Evolutionary conservation across 495 filamentous ascomycete species (phyloP).

Genomic region (Aspergillus diversus): DNA sequence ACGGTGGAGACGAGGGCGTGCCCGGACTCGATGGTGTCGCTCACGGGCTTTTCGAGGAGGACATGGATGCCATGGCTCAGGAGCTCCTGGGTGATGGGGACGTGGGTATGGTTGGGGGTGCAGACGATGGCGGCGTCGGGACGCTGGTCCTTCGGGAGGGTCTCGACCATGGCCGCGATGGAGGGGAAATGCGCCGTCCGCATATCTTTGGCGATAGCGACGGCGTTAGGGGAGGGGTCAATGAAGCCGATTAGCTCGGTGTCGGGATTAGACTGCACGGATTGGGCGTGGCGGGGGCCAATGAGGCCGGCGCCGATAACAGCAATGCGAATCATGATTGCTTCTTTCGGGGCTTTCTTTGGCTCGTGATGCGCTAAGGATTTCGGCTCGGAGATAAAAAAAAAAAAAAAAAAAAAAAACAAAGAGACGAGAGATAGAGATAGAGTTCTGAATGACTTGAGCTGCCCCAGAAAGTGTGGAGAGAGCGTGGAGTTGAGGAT

Average conservation of each 20-base stretch:
- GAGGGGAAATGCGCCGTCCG: constrained; percentile 40
- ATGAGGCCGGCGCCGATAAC: constrained; percentile 62
- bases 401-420: too few species aligned
- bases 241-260: constrained; percentile 55
- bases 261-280: constrained; percentile 48
- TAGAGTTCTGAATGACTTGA: too few species aligned
- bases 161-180: constrained; percentile 44
- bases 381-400: too few species aligned
- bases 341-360: not conserved
- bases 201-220: constrained; percentile 30
- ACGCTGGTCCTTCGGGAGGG: constrained; percentile 15
- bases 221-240: constrained; percentile 46
- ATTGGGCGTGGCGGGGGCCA: constrained; percentile 58
- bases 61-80: constrained; percentile 54
- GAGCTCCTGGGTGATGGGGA: constrained; percentile 52
- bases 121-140: constrained; percentile 62
- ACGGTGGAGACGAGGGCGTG: constrained; percentile 34
- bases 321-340: constrained; percentile 40
- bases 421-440: too few species aligned
- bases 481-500: too few species aligned
- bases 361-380: too few species aligned
- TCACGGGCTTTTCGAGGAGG: constrained; percentile 62
- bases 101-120: constrained; percentile 63
- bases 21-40: constrained; percentile 47
- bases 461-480: too few species aligned